Evolutionary conservation across 768 basidiomycete species (phyloP).

Genomic region (Pisolithus albus): DNA sequence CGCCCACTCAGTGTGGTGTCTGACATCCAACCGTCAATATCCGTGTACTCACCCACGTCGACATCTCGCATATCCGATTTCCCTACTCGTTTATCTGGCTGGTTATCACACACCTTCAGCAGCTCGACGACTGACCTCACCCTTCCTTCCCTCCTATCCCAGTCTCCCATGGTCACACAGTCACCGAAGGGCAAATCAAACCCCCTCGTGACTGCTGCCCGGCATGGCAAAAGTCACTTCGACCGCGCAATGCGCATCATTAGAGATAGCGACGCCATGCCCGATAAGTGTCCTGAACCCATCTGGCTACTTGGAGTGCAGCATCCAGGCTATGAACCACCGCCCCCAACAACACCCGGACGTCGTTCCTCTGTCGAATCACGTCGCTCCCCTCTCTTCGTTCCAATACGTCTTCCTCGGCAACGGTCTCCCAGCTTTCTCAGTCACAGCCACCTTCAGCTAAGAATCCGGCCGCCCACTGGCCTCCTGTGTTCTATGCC

Average conservation of each 20-base stretch:
- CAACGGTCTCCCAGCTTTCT: slow-evolving; percentile 28
- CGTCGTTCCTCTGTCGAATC: slow-evolving; percentile 38
- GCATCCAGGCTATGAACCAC: slow-evolving; percentile 66
- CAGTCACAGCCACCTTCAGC: slow-evolving; percentile 31
- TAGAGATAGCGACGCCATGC: slow-evolving; percentile 83
- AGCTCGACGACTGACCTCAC: slow-evolving; percentile 67
- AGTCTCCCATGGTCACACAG: slow-evolving; percentile 29
- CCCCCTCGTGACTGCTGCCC: slow-evolving; percentile 60
- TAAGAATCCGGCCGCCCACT: slow-evolving; percentile 36
- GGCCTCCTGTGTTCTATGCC: slow-evolving; percentile 79
- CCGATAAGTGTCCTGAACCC: slow-evolving; percentile 72
- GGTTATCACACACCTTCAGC: slow-evolving; percentile 75
- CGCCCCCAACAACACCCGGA: slow-evolving; percentile 19
- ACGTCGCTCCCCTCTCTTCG: slow-evolving; percentile 36
- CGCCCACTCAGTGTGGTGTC: slow-evolving; percentile 44
- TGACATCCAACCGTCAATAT: slow-evolving; percentile 38
- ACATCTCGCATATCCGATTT: slow-evolving; percentile 54
- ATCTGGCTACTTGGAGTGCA: slow-evolving; percentile 89
- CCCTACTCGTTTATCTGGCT: slow-evolving; percentile 69
- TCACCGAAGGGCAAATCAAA: slow-evolving; percentile 40
- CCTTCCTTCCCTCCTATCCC: slow-evolving; percentile 52
- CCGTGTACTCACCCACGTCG: slow-evolving; percentile 42
- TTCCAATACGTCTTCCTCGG: slow-evolving; percentile 38
- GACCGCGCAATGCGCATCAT: slow-evolving; percentile 85
- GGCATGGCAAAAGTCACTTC: slow-evolving; percentile 67